A percentile compares a stretch with the other conserved stretches of the same genome.
Conservation (phyloP, 106 monocot genomes). For the Dendrobium chrysotoxum region DNA sequence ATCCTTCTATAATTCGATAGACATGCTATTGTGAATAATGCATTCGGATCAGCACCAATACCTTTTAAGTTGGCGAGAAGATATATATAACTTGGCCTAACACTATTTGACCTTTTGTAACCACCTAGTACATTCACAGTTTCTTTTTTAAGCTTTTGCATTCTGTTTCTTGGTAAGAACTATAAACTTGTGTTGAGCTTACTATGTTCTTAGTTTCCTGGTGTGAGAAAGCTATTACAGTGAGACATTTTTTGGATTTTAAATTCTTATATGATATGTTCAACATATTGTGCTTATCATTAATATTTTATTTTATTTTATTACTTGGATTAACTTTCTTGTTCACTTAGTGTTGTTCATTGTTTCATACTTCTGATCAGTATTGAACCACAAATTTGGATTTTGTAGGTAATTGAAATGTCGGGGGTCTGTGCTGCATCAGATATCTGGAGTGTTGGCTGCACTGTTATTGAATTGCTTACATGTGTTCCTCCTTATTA, state of each 20-base stretch:
- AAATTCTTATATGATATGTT: neutral
- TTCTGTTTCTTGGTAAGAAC: neutral
- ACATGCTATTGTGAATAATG: neutral
- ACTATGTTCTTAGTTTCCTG: neutral
- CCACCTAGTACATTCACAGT: neutral
- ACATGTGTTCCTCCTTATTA: slow-evolving; percentile 99
- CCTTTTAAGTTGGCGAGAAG: neutral
- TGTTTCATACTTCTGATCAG: neutral
- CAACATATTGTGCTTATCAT: neutral
- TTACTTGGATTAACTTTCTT: neutral
- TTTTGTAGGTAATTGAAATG: slow-evolving; percentile 87
- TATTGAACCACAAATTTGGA: neutral
- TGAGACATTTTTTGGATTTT: neutral
- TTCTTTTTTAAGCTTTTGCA: neutral
- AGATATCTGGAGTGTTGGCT: slow-evolving; percentile 99
- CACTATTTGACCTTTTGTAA: neutral
- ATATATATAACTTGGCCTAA: neutral
- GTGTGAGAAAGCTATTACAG: neutral
- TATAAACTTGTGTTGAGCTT: neutral
- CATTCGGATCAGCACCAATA: neutral
- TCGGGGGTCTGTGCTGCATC: slow-evolving; percentile 99
- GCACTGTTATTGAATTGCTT: slow-evolving; percentile 95
- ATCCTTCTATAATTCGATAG: neutral
- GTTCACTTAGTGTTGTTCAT: neutral
- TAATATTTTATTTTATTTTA: neutral